Base-by-base conservation (phyloP, 1,139 yeast genomes). In the Geotrichum macrosporum region DNA sequence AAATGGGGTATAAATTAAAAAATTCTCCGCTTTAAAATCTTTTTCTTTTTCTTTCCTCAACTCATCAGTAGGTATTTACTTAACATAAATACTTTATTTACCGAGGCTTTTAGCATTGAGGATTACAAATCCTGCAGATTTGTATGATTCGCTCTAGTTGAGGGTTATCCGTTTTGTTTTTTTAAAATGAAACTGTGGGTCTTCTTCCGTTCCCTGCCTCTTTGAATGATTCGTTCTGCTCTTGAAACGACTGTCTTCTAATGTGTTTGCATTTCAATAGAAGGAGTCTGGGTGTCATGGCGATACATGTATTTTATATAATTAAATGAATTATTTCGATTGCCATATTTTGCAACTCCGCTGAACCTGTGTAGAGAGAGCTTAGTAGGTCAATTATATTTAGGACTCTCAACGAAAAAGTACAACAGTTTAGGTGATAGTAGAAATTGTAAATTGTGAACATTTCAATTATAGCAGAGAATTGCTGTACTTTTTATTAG, bases 1-100 rank as follows among this genome's bases (percentile, higher is more conserved):
- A 10, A 10, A 9, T 8, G n/a, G n/a, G 13, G 27, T 24, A 24
- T 24, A 24, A 24, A 24, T 6, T 24, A 24, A 20, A 20, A 35
- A 35, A 3, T 6, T 35, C 38, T 9, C 27, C 15, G 13, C 29
- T 12, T 19, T 13, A 21, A n/a, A n/a, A n/a, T n/a, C n/a, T 26
- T 20, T 16, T 16, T 20, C 22, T 21, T 21, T 35, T 21, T 35
- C 16, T 18, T 22, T 35, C 12, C 29, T 35, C 27, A 13, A 12
- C 27, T 21, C 38, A 35, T 35, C 29, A 35, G 38, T 35, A 35
- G 38, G 38, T 35, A 35, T 20, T 21, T 35, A 35, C 38, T 35
- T 13, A 21, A 35, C 29, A 35, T 35, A 35, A n/a, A 20, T 21
- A 20, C 38, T 21, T 21, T 8, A 29, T 29, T 10, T 16, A 20